Conservation (phyloP, 257 asterid species). For the Gentiana macrophylla region DNA sequence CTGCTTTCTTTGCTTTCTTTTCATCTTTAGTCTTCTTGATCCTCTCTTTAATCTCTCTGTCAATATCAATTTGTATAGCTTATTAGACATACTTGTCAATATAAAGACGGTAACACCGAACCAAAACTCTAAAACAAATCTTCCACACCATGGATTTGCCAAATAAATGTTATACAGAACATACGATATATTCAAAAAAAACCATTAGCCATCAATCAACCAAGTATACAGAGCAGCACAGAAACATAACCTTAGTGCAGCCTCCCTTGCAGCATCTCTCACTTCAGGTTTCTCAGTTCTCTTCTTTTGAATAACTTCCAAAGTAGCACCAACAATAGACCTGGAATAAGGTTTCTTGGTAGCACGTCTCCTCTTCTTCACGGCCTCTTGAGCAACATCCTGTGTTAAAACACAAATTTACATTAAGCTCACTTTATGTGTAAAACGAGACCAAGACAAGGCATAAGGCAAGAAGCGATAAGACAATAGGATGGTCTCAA, state of each 20-base stretch:
- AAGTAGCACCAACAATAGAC: constrained; percentile 43
- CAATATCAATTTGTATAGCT: not conserved
- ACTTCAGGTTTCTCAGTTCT: constrained; percentile 39
- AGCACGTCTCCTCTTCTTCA: constrained; percentile 37
- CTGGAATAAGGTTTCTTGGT: constrained; percentile 43
- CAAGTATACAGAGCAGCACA: not conserved
- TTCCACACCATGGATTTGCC: no score
- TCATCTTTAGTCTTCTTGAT: constrained; percentile 45
- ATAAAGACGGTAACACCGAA: no score
- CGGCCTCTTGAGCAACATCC: constrained; percentile 43
- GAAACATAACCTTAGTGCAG: constrained; percentile 30
- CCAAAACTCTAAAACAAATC: no score
- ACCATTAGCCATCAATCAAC: not conserved
- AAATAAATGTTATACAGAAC: not conserved
- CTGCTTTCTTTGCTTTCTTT: constrained; percentile 45
- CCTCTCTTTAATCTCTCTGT: constrained; percentile 44
- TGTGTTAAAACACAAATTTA: not conserved
- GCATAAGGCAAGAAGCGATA: not conserved
- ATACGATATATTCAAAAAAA: no score
- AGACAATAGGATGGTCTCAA: not conserved
- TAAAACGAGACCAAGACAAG: not conserved
- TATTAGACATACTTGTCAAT: no score
- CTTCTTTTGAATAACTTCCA: constrained; percentile 39
- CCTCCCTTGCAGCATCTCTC: constrained; percentile 42
- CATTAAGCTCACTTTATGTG: no score